Base-by-base conservation (phyloP, 2,329 filamentous ascomycete genomes). In the Colletotrichum sp. region DNA sequence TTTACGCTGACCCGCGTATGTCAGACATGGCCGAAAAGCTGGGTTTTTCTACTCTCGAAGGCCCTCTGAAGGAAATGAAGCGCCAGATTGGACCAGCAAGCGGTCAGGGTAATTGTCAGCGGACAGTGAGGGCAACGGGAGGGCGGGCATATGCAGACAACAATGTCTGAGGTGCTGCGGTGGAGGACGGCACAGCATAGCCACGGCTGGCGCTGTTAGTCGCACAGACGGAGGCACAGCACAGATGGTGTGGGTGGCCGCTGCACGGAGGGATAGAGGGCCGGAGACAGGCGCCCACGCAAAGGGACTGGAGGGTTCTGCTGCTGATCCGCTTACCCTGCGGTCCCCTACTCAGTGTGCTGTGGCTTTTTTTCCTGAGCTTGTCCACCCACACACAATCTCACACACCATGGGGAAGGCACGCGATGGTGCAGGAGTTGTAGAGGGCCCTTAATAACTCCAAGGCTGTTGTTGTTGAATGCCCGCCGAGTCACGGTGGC, bases 151-250 rank as follows among this genome's bases (percentile, higher is more conserved):
- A 27, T 44, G 68, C 72, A 75, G 30, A 59, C 25, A 44, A 19
- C 48, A 39, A 22, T 22, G 39, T 63, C 34, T 67, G 36, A 48
- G 30, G 36, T 66, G 32, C 25, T 36, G 67, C 19, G n/a, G 32
- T 15, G 44, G 36, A 75, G 25, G 27, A 39, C 32, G 22, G 44
- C 72, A 70, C n/a, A 25, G 22, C 28, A 36, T 44, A 55, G 68
- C 30, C 32, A 52, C 69, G 30, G 61, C 60, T 52, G 34, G 34
- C 25, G 36, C 34, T 67, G 28, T 61, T 52, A 55, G 69, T 75
- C 15, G 73, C 39, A 75, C 72, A 55, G 68, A 72, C 34, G 19
- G 36, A 61, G 32, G 71, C 68, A 63, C 52, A 68, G 68, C 52
- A 52, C 28, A 44, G 60, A 19, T 61, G 72, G 63, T 55, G 72